Base-by-base conservation (phyloP, 2,329 filamentous ascomycete genomes). In the Trichoderma sp. region DNA sequence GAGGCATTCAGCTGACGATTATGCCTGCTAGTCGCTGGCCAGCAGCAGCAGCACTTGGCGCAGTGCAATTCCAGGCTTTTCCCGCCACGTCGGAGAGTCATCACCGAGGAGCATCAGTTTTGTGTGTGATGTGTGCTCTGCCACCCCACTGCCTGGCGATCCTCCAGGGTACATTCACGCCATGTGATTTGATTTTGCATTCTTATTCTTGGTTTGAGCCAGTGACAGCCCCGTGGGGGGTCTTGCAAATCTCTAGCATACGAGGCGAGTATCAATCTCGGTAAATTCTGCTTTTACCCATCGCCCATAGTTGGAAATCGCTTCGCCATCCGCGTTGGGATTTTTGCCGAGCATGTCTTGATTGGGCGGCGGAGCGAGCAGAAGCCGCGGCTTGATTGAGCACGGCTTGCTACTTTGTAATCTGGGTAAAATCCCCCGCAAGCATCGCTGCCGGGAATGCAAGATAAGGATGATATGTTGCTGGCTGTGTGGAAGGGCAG, bases 221-320 rank as follows among this genome's bases (percentile, higher is more conserved):
- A 18, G 54, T 32, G 54, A 66, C 26, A 37, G 43, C 55, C n/a
- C 59, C 54, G 64, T 58, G 64, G 64, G 54, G 64, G 64, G 39
- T 37, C 52, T n/a, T n/a, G 39, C 55, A 21, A 58, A n/a, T n/a
- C 58, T 66, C 51, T 39, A 59, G 49, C 54, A 21, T 46, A 28
- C 49, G 26, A 54, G 4, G 6, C 21, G 37, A 55, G 21, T 8
- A 32, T 24, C 34, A 55, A 30, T 39, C 28, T 21, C 32, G 32
- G 32, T 26, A 3, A 28, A 55, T 52, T 28, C 26, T 39, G 39
- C 39, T 28, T 30, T 46, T 46, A 46, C 28, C 55, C 43, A 32
- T 54, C 55, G 46, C 32, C 43, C 65, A 24, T 52, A 43, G 56
- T 18, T 18, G 4, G 11, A 16, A 43, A 34, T 59, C 43, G 28